These are phyloP conservation scores for Lactuca sativa DNA, from an alignment of 129 eudicot genomes.

Conservation along the genomic window DNA sequence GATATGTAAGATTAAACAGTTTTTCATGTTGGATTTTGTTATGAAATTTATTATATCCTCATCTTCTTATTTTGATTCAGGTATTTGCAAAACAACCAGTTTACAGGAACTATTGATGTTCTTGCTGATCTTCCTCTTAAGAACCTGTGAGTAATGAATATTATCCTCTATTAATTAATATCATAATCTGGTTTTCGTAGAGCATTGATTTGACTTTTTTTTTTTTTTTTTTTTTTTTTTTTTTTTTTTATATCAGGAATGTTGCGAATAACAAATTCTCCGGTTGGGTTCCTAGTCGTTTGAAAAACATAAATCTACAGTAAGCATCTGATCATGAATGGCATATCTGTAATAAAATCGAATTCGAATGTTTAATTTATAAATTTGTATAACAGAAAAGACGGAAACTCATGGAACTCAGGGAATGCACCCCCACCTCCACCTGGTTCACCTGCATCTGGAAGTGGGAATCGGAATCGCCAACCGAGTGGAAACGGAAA, in stretches of 20 bases:
- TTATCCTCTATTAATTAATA: neutral
- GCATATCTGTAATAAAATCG: neutral
- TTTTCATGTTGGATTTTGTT: slow-evolving; percentile 1
- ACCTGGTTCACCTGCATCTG: slow-evolving; percentile 84
- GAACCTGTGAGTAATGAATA: slow-evolving; percentile 56
- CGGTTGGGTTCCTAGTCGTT: slow-evolving; percentile 83
- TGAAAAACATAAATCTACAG: slow-evolving; percentile 77
- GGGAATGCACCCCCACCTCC: slow-evolving; percentile 97
- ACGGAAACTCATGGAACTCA: slow-evolving; percentile 79
- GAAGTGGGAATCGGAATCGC: slow-evolving; percentile 39
- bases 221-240: neutral
- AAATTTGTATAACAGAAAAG: slow-evolving; percentile 47
- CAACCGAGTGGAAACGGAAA: slow-evolving; percentile 41
- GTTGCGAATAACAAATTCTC: slow-evolving; percentile 76
- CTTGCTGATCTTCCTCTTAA: slow-evolving; percentile 90
- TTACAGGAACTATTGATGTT: slow-evolving; percentile 82
- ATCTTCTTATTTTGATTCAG: slow-evolving; percentile 39
- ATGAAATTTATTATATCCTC: slow-evolving; percentile 13
- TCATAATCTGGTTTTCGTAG: slow-evolving; percentile 1
- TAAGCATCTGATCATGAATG: slow-evolving; percentile 46
- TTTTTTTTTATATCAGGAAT: slow-evolving; percentile 40
- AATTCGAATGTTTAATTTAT: neutral
- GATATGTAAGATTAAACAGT: slow-evolving; percentile 55
- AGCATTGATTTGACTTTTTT: slow-evolving; percentile 1
- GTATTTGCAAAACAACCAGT: slow-evolving; percentile 95